phyloP scores from a whole-genome alignment of 2,329 filamentous ascomycete genomes.

The Fusarium sp. region DNA sequence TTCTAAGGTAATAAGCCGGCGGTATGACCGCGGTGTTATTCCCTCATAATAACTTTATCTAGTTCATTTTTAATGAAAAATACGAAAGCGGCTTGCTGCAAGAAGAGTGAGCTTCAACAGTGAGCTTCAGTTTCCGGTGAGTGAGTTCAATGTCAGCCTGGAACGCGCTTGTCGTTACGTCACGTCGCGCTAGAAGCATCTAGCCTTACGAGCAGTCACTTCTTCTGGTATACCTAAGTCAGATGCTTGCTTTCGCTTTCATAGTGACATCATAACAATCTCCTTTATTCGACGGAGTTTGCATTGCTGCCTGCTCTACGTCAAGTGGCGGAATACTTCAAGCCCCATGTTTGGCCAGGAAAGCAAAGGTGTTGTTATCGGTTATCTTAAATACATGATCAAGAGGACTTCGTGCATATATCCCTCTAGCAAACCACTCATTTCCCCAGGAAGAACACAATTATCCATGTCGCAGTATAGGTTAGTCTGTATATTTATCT shows the following conservation, averaged over 20 bases:
- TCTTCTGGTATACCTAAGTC: neutral
- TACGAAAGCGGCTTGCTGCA: too few species aligned
- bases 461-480: accelerated
- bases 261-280: neutral
- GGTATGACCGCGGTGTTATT: accelerated
- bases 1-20: too few species aligned
- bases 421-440: accelerated
- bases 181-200: neutral
- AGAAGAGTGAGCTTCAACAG: too few species aligned
- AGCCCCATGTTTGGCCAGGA: accelerated
- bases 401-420: accelerated
- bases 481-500: accelerated
- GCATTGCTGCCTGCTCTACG: accelerated
- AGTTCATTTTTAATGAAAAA: too few species aligned
- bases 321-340: neutral
- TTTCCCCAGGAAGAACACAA: neutral
- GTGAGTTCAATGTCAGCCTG: neutral
- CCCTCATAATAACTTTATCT: too few species aligned
- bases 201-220: neutral
- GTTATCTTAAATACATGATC: accelerated
- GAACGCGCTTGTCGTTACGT: neutral
- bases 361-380: accelerated
- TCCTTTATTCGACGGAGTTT: neutral
- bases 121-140: too few species aligned
- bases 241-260: neutral